phyloP scores from a whole-genome alignment of 805 yeast genomes.

The Metschnikowia picachoensis region DNA sequence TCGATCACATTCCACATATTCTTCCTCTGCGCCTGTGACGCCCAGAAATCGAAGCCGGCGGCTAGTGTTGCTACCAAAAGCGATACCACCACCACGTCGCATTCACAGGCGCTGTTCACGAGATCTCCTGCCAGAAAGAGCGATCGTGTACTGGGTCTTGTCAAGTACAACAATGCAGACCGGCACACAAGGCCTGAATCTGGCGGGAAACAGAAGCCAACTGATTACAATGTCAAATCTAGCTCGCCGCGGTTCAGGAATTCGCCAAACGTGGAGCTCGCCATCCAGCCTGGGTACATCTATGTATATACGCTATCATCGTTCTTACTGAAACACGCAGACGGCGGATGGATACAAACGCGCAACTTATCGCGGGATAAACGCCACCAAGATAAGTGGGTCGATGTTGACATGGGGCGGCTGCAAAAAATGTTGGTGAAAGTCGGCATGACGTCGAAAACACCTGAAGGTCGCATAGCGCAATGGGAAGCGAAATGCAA shows the following conservation, averaged over 20 bases:
- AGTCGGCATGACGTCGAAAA: conserved; percentile 51
- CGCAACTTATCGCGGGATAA: conserved; percentile 22
- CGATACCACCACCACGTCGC: conserved; percentile 2
- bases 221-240: conserved; percentile 3
- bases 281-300: conserved; percentile 36
- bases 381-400: conserved; percentile 24
- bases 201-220: not conserved
- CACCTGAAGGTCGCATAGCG: conserved; percentile 37
- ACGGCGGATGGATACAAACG: conserved; percentile 37
- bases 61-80: conserved; percentile 1
- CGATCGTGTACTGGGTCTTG: not conserved
- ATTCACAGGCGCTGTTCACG: not conserved
- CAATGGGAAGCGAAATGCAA: conserved; percentile 55
- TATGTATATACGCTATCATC: conserved; percentile 48
- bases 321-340: conserved; percentile 27
- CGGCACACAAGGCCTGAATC: conserved; percentile 1
- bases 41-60: conserved; percentile 2
- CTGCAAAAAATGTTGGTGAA: conserved; percentile 42
- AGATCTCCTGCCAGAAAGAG: not conserved
- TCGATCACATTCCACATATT: too few species aligned
- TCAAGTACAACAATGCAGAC: conserved; percentile 6
- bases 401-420: conserved; percentile 33
- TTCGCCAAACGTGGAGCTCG: conserved; percentile 7
- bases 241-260: conserved; percentile 6
- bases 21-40: not conserved